phyloP scores from a whole-genome alignment of 371 early-diverging fungal species.

The Umbelopsis sp. region DNA sequence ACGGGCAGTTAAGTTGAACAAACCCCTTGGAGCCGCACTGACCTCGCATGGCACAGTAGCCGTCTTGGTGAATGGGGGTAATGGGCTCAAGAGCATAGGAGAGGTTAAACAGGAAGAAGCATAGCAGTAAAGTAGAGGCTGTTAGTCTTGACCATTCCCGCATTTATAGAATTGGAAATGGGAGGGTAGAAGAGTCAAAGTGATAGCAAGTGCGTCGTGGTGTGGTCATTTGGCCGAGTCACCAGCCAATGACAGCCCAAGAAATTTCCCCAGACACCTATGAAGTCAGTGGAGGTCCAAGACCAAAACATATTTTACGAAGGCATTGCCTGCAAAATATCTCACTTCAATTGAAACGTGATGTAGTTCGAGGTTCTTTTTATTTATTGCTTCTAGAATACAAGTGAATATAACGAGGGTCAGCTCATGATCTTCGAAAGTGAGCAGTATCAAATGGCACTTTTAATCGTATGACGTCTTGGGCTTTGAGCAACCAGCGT shows the following conservation, averaged over 20 bases:
- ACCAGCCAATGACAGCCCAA: conserved; percentile 8
- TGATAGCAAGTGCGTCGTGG: conserved; percentile 8
- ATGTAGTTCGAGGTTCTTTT: too few relatives aligned
- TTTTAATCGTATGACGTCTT: too few relatives aligned
- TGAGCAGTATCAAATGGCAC: too few relatives aligned
- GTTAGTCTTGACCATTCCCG: not conserved
- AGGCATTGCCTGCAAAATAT: too few relatives aligned
- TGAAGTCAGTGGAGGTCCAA: too few relatives aligned
- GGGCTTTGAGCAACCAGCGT: too few relatives aligned
- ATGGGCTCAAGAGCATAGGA: conserved; percentile 18
- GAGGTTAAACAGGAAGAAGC: not conserved
- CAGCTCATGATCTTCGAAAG: too few relatives aligned
- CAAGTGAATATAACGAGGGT: too few relatives aligned
- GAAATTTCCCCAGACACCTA: not conserved
- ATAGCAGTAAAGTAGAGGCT: not conserved
- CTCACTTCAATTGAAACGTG: too few relatives aligned
- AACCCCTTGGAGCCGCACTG: conserved; percentile 50
- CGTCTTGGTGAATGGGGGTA: conserved; percentile 48
- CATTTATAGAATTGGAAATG: not conserved
- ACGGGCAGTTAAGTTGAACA: conserved; percentile 52
- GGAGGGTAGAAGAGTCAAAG: not conserved
- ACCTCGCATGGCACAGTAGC: conserved; percentile 67
- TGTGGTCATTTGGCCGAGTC: conserved; percentile 2
- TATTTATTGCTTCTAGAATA: too few relatives aligned
- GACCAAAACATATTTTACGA: too few relatives aligned